Evolutionary conservation across 2,329 filamentous ascomycete genomes (phyloP), one percentile per base, ranked within the genome.

Genomic region (Arthrobotrys sinensis): DNA sequence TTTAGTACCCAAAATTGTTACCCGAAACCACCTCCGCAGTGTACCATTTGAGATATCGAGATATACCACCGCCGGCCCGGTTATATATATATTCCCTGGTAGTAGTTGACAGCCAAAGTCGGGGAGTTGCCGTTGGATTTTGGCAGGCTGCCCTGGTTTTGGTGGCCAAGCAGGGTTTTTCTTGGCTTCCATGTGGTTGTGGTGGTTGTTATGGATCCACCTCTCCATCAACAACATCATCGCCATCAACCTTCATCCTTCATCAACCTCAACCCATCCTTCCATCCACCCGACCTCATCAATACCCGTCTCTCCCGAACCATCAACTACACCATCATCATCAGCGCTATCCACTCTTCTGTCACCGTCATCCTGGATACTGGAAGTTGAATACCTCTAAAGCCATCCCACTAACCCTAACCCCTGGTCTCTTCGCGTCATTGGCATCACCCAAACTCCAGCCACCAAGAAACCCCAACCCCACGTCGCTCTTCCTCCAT

Each of bases 171-270:
- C 38, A 57, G 40, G 66, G 19, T 28, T 34, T 34, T 62, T 62
- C 66, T 70, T 70, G 66, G 66, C 66, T 62, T 38, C 43, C 40
- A 63, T 65, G 68, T 73, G 69, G 48, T 70, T 46, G 60, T 64
- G 57, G 68, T 73, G 69, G 48, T 70, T 46, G 60, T 64, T 64
- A 45, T 73, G 69, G 69, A 57, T 57, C 63, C 63, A 66, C 46
- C 55, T 5, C 46, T 21, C 50, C 24, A 52, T 45, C 62, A 66
- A 48, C 60, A 73, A 66, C 69, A 66, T 66, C 69, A 65, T 73
- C 62, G 50, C 62, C 52, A 32, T 60, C 52, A 28, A 50, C n/a
- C 50, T 28, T 36, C 45, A 32, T 11, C 45, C 19, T 53, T 32
- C 38, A 34, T 19, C 36, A 38, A 32, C 46, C 45, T 19, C 24